phyloP scores from a whole-genome alignment of 2,329 filamentous ascomycete species.

The Aphanoascus verrucosus region DNA sequence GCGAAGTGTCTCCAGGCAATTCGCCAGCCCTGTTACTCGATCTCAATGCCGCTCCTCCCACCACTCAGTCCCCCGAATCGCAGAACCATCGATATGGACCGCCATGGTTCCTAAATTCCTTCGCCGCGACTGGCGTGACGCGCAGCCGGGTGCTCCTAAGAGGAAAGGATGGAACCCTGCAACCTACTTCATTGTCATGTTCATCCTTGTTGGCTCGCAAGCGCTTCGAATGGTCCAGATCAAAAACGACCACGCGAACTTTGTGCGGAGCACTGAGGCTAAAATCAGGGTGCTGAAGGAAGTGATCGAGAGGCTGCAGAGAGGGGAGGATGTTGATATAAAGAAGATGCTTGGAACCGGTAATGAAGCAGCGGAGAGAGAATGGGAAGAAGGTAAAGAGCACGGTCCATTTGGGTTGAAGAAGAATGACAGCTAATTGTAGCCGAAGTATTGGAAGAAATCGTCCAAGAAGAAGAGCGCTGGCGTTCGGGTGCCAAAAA shows the following conservation, averaged over 20 bases:
- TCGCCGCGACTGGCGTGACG: conserved; percentile 27
- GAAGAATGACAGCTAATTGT: not conserved
- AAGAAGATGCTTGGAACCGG: conserved; percentile 71
- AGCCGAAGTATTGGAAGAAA: conserved; percentile 21
- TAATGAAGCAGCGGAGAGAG: conserved; percentile 59
- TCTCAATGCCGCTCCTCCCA: conserved; percentile 20
- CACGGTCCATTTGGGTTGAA: not conserved
- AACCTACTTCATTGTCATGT: conserved; percentile 71
- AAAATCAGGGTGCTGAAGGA: conserved; percentile 68
- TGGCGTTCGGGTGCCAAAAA: conserved; percentile 22
- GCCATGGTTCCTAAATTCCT: conserved; percentile 54
- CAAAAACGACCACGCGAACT: conserved; percentile 62
- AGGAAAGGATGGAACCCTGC: conserved; percentile 66
- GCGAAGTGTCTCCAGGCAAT: not conserved
- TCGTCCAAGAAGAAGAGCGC: conserved; percentile 31
- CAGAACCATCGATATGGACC: conserved; percentile 56
- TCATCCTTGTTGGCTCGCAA: conserved; percentile 84
- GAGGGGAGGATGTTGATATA: conserved; percentile 62
- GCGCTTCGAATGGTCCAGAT: conserved; percentile 84
- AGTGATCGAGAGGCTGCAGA: conserved; percentile 38
- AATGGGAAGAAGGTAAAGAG: conserved; percentile 72
- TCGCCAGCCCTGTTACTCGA: not conserved
- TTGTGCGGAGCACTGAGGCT: conserved; percentile 64
- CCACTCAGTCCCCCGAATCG: conserved; percentile 39
- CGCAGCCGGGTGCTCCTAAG: conserved; percentile 31